phyloP scores from a whole-genome alignment of 1,284 basidiomycete genomes.

The Megacollybia platyphylla region DNA sequence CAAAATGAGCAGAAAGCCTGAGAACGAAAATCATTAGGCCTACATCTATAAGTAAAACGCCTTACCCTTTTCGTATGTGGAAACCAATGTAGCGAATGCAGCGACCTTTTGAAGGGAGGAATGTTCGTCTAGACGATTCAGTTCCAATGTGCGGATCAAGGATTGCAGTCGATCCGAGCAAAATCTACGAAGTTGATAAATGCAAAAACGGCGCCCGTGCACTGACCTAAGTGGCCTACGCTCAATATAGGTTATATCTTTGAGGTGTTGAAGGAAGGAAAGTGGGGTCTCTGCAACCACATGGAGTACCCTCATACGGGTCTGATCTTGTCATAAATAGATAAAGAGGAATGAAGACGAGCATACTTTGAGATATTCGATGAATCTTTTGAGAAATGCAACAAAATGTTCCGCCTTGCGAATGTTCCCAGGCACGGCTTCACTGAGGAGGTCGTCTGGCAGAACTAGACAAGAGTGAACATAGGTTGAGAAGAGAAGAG shows the following conservation, averaged over 20 bases:
- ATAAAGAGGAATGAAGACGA: conserved; percentile 1
- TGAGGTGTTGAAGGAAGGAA: conserved; percentile 97
- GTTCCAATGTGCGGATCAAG: conserved; percentile 85
- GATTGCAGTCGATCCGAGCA: conserved; percentile 95
- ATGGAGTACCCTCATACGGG: conserved; percentile 95
- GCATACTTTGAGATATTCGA: conserved; percentile 92
- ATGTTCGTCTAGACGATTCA: conserved; percentile 88
- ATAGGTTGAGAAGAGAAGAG: conserved; percentile 2
- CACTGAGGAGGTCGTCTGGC: conserved; percentile 88
- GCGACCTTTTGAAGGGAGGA: conserved; percentile 92
- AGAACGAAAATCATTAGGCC: conserved; percentile 3
- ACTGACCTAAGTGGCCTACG: conserved; percentile 80
- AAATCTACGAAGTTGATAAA: conserved; percentile 43
- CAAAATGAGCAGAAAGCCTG: conserved; percentile 92
- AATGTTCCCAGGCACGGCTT: conserved; percentile 97
- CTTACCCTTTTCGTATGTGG: conserved; percentile 94
- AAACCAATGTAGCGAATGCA: conserved; percentile 90
- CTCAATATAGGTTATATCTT: conserved; percentile 99
- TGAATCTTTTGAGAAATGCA: conserved; percentile 95
- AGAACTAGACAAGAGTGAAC: conserved; percentile 43
- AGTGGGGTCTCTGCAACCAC: conserved; percentile 99
- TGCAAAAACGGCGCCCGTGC: not conserved
- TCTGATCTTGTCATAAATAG: conserved; percentile 32
- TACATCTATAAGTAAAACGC: conserved; percentile 2
- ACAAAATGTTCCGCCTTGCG: conserved; percentile 98